Conservation (phyloP, 208 protist genomes). For the Herpetomonas muscarum region DNA sequence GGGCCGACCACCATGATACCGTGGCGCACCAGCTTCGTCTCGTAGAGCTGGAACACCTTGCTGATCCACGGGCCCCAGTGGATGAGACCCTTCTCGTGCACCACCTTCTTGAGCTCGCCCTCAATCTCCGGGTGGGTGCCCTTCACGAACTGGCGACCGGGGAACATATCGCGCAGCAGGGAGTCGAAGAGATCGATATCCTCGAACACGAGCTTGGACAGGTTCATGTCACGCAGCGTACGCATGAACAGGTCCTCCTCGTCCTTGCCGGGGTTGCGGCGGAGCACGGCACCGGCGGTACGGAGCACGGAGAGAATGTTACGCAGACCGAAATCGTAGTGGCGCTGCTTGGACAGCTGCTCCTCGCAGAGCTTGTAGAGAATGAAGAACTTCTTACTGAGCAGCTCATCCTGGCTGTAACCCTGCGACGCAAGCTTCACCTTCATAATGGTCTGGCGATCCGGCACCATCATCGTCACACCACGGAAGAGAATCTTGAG, state of each 20-base stretch:
- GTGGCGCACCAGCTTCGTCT: slow-evolving; percentile 94
- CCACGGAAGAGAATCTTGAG: slow-evolving; percentile 98
- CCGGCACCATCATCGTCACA: slow-evolving; percentile 99
- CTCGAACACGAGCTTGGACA: slow-evolving; percentile 97
- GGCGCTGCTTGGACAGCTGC: slow-evolving; percentile 97
- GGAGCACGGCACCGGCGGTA: slow-evolving; percentile 91
- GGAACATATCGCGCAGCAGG: slow-evolving; percentile 94
- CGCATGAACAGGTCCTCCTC: slow-evolving; percentile 96
- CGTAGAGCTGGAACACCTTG: slow-evolving; percentile 94
- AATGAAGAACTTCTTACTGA: slow-evolving; percentile 94
- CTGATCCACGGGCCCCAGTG: slow-evolving; percentile 85
- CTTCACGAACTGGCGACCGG: slow-evolving; percentile 90
- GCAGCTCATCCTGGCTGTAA: slow-evolving; percentile 90
- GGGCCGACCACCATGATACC: slow-evolving; percentile 95
- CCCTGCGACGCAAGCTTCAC: slow-evolving; percentile 92
- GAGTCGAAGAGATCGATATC: slow-evolving; percentile 97
- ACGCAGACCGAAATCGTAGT: slow-evolving; percentile 98
- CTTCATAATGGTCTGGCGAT: slow-evolving; percentile 97
- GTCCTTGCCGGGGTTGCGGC: slow-evolving; percentile 81
- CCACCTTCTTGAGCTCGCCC: slow-evolving; percentile 81
- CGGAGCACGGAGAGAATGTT: slow-evolving; percentile 98
- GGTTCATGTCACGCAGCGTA: slow-evolving; percentile 97
- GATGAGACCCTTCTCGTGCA: slow-evolving; percentile 83
- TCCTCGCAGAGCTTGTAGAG: slow-evolving; percentile 96
- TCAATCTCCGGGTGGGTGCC: slow-evolving; percentile 90